Evolutionary conservation across 2,329 filamentous ascomycete genomes (phyloP), one percentile per base, ranked within the genome.

Genomic region (Cercospora sesami): DNA sequence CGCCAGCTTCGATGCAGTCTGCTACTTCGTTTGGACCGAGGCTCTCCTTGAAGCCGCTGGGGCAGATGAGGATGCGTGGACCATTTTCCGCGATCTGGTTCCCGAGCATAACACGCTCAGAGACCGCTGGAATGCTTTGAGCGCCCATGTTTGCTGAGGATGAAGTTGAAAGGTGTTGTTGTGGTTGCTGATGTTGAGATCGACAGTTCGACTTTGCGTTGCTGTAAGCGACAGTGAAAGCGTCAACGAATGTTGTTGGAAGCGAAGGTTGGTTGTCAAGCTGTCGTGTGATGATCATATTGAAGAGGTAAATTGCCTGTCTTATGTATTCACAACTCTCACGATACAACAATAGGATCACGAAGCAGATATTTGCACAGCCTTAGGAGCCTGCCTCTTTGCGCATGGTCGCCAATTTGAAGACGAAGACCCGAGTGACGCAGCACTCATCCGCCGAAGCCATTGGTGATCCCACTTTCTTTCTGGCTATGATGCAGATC

Each of bases 41-140:
- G 60, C 83, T 85, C 28, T 85, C 84, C 67, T 86, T 86, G 79
- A 86, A 86, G 2, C 84, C 84, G 0, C 84, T 86, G 0, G 85
- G 84, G 16, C 82, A 83, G 42, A 86, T 79, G 60, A 86, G 79
- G 26, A 86, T 78, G 70, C 71, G 73, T 74, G 75, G 78, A 73
- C 65, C 75, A 73, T 12, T 45, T n/a, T 76, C 70, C 68, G 62
- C 71, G 65, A 63, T 18, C 28, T 64, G 48, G 28, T 66, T 64
- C 0, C 63, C 60, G n/a, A 65, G 60, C 61, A 62, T 68, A 45
- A 68, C 48, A 31, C 66, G 68, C 48, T 68, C 51, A 26, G 62
- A 58, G 21, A 64, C 63, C 14, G 66, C 66, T 58, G 63, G 66
- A 55, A 42, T 65, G 55, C n/a, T 68, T 31, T 66, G 39, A 31